phyloP scores from a whole-genome alignment of 2,329 filamentous ascomycete species.

The Bipolaris sorokiniana region DNA sequence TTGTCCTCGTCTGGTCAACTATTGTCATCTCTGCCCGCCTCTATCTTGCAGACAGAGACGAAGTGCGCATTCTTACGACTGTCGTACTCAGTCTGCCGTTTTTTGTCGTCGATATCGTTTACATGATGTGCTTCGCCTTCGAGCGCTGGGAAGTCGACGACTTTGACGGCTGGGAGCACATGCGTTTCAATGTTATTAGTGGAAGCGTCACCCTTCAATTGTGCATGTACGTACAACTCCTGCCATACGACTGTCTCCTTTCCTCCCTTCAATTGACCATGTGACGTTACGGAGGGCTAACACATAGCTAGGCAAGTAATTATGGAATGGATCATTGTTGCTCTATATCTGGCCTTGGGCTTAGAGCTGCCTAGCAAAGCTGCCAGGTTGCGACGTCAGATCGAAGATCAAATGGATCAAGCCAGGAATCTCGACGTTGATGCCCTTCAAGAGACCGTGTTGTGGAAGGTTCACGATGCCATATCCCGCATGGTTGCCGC shows the following conservation, averaged over 20 bases:
- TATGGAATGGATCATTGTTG: constrained; percentile 46
- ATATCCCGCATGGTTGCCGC: constrained; percentile 36
- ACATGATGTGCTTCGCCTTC: constrained; percentile 49
- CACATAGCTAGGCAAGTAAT: constrained; percentile 37
- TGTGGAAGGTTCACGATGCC: constrained; percentile 44
- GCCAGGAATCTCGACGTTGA: constrained; percentile 37
- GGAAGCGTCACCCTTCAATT: constrained; percentile 43
- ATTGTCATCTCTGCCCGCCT: constrained; percentile 45
- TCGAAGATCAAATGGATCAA: constrained; percentile 34
- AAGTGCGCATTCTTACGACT: constrained; percentile 46
- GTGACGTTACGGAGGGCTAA: neutral
- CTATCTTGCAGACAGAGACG: constrained; percentile 40
- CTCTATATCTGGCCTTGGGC: constrained; percentile 41
- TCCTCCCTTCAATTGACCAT: neutral
- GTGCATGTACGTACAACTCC: constrained; percentile 40
- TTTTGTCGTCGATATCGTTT: constrained; percentile 46
- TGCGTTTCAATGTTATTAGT: constrained; percentile 46
- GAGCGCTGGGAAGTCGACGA: constrained; percentile 28
- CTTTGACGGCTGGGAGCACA: constrained; percentile 15
- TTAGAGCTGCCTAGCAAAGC: constrained; percentile 42
- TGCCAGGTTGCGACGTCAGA: constrained; percentile 35
- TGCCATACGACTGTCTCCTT: neutral
- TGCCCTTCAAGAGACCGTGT: constrained; percentile 36
- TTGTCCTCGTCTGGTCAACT: constrained; percentile 44
- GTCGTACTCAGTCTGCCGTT: constrained; percentile 46